phyloP scores from a whole-genome alignment of 805 yeast species.

The Candida nanaspora region DNA sequence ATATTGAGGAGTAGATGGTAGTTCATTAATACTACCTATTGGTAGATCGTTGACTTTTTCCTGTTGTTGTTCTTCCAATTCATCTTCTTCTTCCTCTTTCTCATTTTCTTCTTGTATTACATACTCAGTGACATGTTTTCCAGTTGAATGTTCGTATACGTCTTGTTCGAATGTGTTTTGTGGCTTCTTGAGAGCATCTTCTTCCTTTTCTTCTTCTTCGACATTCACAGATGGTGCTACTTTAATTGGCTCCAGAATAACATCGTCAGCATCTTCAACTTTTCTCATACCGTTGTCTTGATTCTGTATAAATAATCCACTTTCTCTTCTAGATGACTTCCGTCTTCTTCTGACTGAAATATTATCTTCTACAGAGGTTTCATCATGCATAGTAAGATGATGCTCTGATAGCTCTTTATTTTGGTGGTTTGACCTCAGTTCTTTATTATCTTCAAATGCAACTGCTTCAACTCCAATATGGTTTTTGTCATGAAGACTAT shows the following conservation, averaged over 20 bases:
- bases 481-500: too few species aligned
- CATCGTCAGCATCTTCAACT: not conserved
- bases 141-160: not conserved
- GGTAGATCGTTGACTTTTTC: too few species aligned
- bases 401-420: too few species aligned
- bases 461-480: too few species aligned
- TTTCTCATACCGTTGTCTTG: constrained; percentile 2
- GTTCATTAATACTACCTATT: too few species aligned
- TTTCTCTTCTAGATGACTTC: constrained; percentile 1
- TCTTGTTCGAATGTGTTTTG: not conserved
- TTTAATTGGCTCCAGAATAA: not conserved
- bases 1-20: too few species aligned
- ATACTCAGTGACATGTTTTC: not conserved
- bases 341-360: not conserved
- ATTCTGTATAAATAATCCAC: constrained; percentile 4
- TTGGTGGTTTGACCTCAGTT: too few species aligned
- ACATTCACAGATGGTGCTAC: not conserved
- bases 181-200: not conserved
- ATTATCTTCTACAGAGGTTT: not conserved
- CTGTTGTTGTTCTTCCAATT: not conserved
- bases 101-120: not conserved
- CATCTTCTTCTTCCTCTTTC: not conserved
- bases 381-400: not conserved
- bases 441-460: too few species aligned
- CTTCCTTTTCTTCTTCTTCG: not conserved